These are phyloP conservation scores for Emiliania huxleyi DNA, from an alignment of 78 protist genomes.

Conservation along the genomic window DNA sequence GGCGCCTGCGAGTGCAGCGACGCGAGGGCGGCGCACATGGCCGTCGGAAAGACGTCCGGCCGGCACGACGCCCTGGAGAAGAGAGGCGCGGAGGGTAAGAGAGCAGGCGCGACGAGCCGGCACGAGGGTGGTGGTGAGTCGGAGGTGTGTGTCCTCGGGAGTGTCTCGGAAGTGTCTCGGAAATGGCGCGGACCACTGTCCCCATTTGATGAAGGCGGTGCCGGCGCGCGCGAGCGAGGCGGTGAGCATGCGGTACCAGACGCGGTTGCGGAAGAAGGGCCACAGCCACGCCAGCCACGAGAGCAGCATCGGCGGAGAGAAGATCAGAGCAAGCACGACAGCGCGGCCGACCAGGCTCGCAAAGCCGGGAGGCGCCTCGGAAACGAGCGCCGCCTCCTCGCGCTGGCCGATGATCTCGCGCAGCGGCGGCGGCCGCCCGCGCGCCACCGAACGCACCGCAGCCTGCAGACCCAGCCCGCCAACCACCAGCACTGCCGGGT, in stretches of 20 bases:
- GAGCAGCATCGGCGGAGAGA: not conserved
- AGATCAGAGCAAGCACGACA: not conserved
- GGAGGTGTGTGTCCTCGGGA: too few species aligned
- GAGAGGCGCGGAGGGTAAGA: too few species aligned
- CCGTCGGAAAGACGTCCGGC: not conserved
- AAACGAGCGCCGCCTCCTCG: not conserved
- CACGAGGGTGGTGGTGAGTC: too few species aligned
- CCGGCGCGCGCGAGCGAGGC: slow-evolving; percentile 29
- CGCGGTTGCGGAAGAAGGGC: not conserved
- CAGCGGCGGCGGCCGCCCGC: not conserved
- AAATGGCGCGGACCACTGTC: too few species aligned
- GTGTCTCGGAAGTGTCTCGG: too few species aligned
- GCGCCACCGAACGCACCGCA: too few species aligned
- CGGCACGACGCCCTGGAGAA: not conserved
- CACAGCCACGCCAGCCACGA: not conserved
- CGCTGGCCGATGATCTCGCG: not conserved
- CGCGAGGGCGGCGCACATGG: not conserved
- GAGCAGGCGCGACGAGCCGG: too few species aligned
- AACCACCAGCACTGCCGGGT: too few species aligned
- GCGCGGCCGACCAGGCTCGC: not conserved
- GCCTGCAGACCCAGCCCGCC: too few species aligned
- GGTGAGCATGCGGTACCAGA: not conserved
- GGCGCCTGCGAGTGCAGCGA: not conserved
- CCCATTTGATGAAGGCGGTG: slow-evolving; percentile 57
- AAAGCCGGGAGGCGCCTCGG: not conserved